Percentiles rank a stretch among this genome's conserved stretches.
Evolutionary conservation across 805 yeast genomes (phyloP).

Genomic region (Schwanniomyces polymorphus): DNA sequence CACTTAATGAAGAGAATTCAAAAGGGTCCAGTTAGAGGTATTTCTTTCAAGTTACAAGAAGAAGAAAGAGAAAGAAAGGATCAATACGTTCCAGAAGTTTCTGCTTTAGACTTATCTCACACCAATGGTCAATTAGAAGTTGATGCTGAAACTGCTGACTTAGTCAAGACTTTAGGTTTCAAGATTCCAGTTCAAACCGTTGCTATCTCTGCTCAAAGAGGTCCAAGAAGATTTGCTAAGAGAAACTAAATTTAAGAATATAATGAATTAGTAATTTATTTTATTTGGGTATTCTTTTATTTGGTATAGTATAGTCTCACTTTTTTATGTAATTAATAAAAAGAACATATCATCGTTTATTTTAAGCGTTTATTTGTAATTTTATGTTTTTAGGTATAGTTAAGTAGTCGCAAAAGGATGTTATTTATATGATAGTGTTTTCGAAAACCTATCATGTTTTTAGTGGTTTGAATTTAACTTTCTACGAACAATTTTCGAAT

Average conservation of each 20-base stretch:
- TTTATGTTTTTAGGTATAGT: too few relatives aligned
- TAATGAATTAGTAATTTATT: constrained; percentile 5
- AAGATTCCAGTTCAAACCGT: constrained; percentile 80
- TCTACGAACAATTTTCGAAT: too few relatives aligned
- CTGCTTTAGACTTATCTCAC: constrained; percentile 98
- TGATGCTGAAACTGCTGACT: constrained; percentile 94
- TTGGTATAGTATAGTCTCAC: constrained; percentile 9
- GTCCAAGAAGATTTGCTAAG: constrained; percentile 88
- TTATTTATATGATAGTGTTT: too few relatives aligned
- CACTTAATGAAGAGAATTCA: constrained; percentile 99
- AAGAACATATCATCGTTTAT: constrained; percentile 7
- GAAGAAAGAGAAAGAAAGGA: constrained; percentile 99
- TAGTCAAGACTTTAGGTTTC: constrained; percentile 93
- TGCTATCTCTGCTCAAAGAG: constrained; percentile 86
- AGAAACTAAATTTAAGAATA: constrained; percentile 57
- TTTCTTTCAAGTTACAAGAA: constrained; percentile 99
- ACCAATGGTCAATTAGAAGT: constrained; percentile 95
- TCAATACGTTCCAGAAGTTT: constrained; percentile 99
- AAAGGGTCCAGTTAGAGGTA: constrained; percentile 99
- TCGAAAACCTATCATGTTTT: too few relatives aligned
- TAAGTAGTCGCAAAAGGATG: too few relatives aligned
- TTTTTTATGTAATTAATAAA: constrained; percentile 13
- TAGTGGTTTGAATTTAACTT: too few relatives aligned
- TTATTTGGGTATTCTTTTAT: constrained; percentile 6
- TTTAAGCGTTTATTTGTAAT: background rate